phyloP scores from a whole-genome alignment of 208 protist genomes.

The Acanthamoeba sp. region DNA sequence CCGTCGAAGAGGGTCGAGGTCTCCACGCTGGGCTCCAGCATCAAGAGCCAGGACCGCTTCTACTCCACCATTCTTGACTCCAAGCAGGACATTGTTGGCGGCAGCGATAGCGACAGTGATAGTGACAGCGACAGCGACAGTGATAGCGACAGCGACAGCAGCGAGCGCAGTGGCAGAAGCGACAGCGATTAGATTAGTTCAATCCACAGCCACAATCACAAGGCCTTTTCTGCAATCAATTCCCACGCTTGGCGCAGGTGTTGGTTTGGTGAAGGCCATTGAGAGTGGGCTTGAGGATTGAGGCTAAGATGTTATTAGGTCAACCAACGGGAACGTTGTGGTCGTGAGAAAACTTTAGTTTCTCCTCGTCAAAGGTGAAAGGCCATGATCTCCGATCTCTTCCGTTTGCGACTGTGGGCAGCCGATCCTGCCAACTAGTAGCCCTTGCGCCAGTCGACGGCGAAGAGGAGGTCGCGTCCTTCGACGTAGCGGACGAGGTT shows the following conservation, averaged over 20 bases:
- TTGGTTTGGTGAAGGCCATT: no score
- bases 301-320: no score
- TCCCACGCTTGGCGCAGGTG: no score
- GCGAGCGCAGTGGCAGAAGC: neutral
- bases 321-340: no score
- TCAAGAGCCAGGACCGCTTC: neutral
- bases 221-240: no score
- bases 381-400: no score
- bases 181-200: neutral
- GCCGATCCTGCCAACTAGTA: neutral
- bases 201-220: no score
- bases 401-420: no score
- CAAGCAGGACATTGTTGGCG: neutral
- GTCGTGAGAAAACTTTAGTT: no score
- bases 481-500: slow-evolving; percentile 40
- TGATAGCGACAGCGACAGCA: neutral
- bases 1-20: neutral
- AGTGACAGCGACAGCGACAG: neutral
- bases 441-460: slow-evolving; percentile 63
- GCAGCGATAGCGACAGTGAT: neutral
- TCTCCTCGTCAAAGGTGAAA: no score
- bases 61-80: neutral
- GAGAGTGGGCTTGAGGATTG: no score
- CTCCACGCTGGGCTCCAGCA: neutral
- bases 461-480: slow-evolving; percentile 11